phyloP scores from a whole-genome alignment of 2,329 filamentous ascomycete species.

The Talaromyces amestolkiae region DNA sequence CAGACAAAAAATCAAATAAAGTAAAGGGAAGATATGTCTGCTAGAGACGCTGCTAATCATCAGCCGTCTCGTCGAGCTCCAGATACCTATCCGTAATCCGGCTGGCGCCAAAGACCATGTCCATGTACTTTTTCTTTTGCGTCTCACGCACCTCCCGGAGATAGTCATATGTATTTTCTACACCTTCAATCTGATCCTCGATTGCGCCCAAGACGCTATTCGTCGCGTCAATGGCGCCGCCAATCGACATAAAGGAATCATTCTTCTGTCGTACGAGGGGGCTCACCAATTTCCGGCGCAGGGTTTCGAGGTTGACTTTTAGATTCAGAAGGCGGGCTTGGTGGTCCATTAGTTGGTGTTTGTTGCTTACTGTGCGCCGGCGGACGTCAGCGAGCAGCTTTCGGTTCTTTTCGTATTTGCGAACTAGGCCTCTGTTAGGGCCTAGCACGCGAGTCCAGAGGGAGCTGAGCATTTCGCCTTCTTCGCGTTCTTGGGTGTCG shows the following conservation, averaged over 20 bases:
- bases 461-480: slow-evolving; percentile 76
- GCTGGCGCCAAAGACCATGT: slow-evolving; percentile 67
- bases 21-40: neutral
- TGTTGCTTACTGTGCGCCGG: slow-evolving; percentile 80
- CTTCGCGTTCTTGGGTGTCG: slow-evolving; percentile 73
- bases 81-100: slow-evolving; percentile 17
- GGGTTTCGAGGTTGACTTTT: slow-evolving; percentile 81
- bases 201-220: slow-evolving; percentile 46
- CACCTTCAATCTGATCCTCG: slow-evolving; percentile 79
- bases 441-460: slow-evolving; percentile 86
- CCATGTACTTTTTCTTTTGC: slow-evolving; percentile 81
- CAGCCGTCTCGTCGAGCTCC: slow-evolving; percentile 12
- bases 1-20: neutral
- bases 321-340: slow-evolving; percentile 79
- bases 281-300: slow-evolving; percentile 77
- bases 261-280: slow-evolving; percentile 73
- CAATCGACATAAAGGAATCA: slow-evolving; percentile 33
- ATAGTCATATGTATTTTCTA: slow-evolving; percentile 76
- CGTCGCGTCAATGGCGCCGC: slow-evolving; percentile 42
- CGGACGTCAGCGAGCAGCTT: slow-evolving; percentile 74
- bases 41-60: neutral
- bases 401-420: slow-evolving; percentile 90
- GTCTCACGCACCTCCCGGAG: slow-evolving; percentile 70
- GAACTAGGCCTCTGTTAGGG: slow-evolving; percentile 68
- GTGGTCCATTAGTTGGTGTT: slow-evolving; percentile 80